Evolutionary conservation across 192 early-diverging fungal genomes (phyloP).

Genomic region (Allomyces arbusculus): DNA sequence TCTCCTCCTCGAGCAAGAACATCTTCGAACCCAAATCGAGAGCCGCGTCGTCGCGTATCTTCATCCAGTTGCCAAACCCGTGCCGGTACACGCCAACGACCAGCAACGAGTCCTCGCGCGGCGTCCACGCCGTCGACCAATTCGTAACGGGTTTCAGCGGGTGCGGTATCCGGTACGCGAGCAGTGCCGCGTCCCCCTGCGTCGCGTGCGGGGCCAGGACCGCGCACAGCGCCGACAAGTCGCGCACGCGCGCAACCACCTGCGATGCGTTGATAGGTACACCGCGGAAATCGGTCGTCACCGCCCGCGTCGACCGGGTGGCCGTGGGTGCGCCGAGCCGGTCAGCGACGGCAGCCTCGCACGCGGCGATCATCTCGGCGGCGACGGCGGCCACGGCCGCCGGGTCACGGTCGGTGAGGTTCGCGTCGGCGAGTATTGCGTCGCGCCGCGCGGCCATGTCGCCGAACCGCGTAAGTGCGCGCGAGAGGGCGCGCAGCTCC

Average conservation of each 20-base stretch:
- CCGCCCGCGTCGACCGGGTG: slow-evolving; percentile 13
- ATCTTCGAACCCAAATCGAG: slow-evolving; percentile 60
- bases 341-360: slow-evolving; percentile 19
- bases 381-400: slow-evolving; percentile 15
- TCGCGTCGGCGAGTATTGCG: slow-evolving; percentile 60
- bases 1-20: slow-evolving; percentile 52
- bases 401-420: slow-evolving; percentile 44
- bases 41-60: slow-evolving; percentile 55
- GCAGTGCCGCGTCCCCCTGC: slow-evolving; percentile 13
- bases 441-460: slow-evolving; percentile 55
- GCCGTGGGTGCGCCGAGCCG: slow-evolving; percentile 13
- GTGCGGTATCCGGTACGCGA: slow-evolving; percentile 58
- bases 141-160: slow-evolving; percentile 62
- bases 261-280: slow-evolving; percentile 70
- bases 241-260: slow-evolving; percentile 49
- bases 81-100: slow-evolving; percentile 83
- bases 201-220: slow-evolving; percentile 28
- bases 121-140: slow-evolving; percentile 74
- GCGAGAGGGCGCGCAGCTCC: slow-evolving; percentile 61
- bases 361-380: slow-evolving; percentile 21
- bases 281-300: slow-evolving; percentile 41
- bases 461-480: slow-evolving; percentile 66
- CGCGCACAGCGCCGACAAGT: slow-evolving; percentile 42
- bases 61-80: slow-evolving; percentile 80
- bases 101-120: slow-evolving; percentile 86